Percentiles rank a stretch among this genome's conserved stretches.
phyloP scores from a whole-genome alignment of 1,284 basidiomycete species.

The Cryptococcus hybrid region DNA sequence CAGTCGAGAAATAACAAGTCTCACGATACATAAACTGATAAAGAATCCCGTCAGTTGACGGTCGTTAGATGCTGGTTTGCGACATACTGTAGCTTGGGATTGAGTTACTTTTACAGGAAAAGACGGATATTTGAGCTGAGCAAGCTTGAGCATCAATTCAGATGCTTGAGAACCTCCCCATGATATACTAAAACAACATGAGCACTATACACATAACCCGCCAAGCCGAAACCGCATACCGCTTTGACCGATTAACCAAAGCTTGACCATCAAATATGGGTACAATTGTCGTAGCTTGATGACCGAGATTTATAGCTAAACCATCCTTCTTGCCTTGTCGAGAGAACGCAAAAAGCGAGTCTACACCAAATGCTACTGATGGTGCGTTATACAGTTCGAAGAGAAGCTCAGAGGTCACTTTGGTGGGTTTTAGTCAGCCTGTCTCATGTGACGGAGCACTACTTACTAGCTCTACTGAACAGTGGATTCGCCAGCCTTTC shows the following conservation, averaged over 20 bases:
- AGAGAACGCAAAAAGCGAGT: constrained; percentile 89
- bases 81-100: constrained; percentile 57
- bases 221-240: constrained; percentile 55
- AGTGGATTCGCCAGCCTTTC: constrained; percentile 87
- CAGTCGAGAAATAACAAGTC: constrained; percentile 78
- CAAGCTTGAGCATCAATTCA: constrained; percentile 86
- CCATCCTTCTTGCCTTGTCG: constrained; percentile 58
- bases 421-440: neutral
- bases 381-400: constrained; percentile 94
- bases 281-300: constrained; percentile 70
- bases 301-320: constrained; percentile 60
- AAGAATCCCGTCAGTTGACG: neutral
- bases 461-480: constrained; percentile 79
- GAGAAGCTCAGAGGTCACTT: constrained; percentile 92
- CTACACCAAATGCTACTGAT: constrained; percentile 82
- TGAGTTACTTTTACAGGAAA: constrained; percentile 63
- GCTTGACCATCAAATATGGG: constrained; percentile 78
- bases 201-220: neutral
- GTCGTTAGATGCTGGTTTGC: constrained; percentile 25
- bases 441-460: neutral
- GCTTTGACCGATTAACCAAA: constrained; percentile 75
- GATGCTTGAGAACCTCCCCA: constrained; percentile 90
- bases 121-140: constrained; percentile 93
- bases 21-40: constrained; percentile 82
- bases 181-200: constrained; percentile 54